Evolutionary conservation across 2,329 filamentous ascomycete species (phyloP), one percentile per base, ranked within the genome.

Genomic region (Trichophyton schoenleinii): DNA sequence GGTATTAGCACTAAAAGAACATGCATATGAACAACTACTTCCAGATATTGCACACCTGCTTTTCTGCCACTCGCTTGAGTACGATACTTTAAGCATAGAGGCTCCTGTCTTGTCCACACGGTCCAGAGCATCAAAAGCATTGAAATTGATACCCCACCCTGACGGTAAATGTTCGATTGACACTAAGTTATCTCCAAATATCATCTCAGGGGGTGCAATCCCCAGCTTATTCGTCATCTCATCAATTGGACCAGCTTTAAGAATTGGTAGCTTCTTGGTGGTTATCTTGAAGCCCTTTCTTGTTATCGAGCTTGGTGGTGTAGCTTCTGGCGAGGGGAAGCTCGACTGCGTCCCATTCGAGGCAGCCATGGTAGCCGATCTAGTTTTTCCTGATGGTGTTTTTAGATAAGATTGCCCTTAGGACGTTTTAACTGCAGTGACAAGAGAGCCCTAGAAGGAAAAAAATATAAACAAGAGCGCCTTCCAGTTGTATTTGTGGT

Each of bases 141-240:
- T 87, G 79, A 97, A 99, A 60, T 81, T 77, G 64, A 97, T 79
- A 52, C 79, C 78, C 90, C 91, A 99, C 52, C 85, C 83, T n/a
- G 82, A 85, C 20, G 82, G 80, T n/a, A 77, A 64, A 76, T 97
- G 90, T 60, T 85, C 79, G 63, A 99, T 81, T 5, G 83, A 77
- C 46, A 95, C 86, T 62, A 87, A 78, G 74, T 99, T 99, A 78
- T 99, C 91, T 64, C 94, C 94, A 71, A 99, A 99, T 66, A 99
- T 99, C 94, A 99, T 99, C 78, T 99, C 94, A 7, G 94, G 94
- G 46, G 92, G 84, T 18, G 92, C 85, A 70, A 99, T 96, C 34
- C 86, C 86, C 60, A 99, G 81, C 64, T 83, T 84, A 62, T 81
- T 80, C 46, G 86, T 86, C 84, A 99, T 89, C 42, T 83, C 83